Evolutionary conservation across 805 yeast species (phyloP).

Genomic region (Sugiyamaella valdiviana): DNA sequence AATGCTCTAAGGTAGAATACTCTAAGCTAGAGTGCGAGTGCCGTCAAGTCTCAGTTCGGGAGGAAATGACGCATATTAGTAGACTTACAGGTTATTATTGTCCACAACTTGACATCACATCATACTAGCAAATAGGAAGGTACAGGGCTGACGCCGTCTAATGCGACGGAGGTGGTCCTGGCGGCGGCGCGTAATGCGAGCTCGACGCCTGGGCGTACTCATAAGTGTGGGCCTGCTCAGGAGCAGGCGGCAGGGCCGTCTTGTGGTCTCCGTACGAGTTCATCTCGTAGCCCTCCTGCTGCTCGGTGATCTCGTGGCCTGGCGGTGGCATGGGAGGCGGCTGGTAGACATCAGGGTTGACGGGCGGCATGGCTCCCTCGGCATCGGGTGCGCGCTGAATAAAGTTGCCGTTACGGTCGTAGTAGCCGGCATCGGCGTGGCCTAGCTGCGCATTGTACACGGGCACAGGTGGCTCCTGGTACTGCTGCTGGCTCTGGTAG

Average conservation of each 20-base stretch:
- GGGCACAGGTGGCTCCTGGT: constrained; percentile 25
- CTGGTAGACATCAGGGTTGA: not conserved
- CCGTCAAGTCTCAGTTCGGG: too few relatives aligned
- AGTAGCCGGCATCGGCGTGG: constrained; percentile 62
- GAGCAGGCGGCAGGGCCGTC: constrained; percentile 3
- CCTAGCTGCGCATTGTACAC: constrained; percentile 27
- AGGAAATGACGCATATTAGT: too few relatives aligned
- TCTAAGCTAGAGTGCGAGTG: too few relatives aligned
- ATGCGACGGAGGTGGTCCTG: constrained; percentile 7
- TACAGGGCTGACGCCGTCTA: not conserved
- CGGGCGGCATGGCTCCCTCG: too few relatives aligned
- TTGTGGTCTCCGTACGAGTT: constrained; percentile 2
- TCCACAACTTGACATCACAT: too few relatives aligned
- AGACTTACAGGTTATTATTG: too few relatives aligned
- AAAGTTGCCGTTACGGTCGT: constrained; percentile 53
- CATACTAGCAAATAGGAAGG: too few relatives aligned
- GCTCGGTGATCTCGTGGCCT: not conserved
- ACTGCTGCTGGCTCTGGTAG: constrained; percentile 48
- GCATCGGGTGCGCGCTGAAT: constrained; percentile 6
- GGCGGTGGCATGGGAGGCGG: constrained; percentile 6
- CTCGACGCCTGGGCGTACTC: not conserved
- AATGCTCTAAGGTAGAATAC: too few relatives aligned
- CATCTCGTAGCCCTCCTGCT: constrained; percentile 3
- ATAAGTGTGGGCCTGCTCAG: not conserved
- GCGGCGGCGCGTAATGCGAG: constrained; percentile 3